Evolutionary conservation across 2,329 filamentous ascomycete species (phyloP).

Genomic region (Calonectria naviculata): DNA sequence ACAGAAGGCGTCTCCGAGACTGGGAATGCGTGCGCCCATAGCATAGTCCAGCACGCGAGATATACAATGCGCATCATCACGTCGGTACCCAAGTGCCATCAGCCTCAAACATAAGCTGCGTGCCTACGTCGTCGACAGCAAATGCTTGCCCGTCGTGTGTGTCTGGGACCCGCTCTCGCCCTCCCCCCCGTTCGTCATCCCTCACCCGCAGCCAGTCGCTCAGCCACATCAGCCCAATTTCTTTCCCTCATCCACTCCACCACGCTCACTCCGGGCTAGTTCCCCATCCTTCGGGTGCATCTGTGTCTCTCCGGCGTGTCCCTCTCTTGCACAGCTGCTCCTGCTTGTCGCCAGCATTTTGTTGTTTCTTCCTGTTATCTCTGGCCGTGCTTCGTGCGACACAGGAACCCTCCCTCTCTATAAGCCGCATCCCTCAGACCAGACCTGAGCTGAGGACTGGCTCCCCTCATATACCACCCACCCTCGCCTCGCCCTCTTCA

Average conservation of each 20-base stretch:
- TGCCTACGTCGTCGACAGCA: background rate
- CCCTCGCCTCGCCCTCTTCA: conserved; percentile 7
- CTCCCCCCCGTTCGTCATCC: conserved; percentile 18
- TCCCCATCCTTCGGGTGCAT: background rate
- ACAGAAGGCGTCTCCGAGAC: background rate
- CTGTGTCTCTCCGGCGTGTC: background rate
- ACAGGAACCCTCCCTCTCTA: background rate
- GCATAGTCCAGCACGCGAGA: background rate
- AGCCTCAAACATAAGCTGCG: background rate
- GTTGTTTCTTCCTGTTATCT: background rate
- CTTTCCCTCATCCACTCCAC: conserved; percentile 12
- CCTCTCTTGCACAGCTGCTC: background rate
- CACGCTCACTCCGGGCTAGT: background rate
- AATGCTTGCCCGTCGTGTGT: background rate
- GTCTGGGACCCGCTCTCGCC: background rate
- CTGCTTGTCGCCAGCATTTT: background rate
- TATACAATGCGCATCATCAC: conserved; percentile 1
- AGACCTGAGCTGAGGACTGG: background rate
- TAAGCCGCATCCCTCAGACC: background rate
- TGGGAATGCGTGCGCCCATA: background rate
- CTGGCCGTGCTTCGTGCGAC: background rate
- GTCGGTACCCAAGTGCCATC: background rate
- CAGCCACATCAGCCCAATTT: conserved; percentile 26
- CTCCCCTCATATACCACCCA: conserved; percentile 1
- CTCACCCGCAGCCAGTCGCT: conserved; percentile 17